These are phyloP conservation scores for Lipomyces yamadae DNA, from an alignment of 805 yeast species.

Conservation along the genomic window DNA sequence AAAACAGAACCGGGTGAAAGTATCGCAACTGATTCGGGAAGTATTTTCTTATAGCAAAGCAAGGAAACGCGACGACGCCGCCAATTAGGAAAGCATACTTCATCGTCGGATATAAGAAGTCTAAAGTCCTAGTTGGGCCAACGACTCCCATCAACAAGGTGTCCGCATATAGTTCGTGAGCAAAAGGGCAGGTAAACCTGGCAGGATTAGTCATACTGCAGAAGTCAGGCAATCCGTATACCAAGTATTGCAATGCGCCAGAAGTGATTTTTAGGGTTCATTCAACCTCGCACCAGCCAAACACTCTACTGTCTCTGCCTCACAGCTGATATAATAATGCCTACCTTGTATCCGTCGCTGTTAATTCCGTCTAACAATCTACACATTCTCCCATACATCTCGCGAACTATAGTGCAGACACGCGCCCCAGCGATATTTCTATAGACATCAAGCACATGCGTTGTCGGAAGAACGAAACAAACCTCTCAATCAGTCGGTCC, in stretches of 20 bases:
- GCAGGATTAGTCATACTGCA: slow-evolving; percentile 53
- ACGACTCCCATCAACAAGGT: slow-evolving; percentile 67
- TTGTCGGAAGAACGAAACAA: background rate
- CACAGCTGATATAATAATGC: too few relatives aligned
- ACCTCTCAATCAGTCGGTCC: background rate
- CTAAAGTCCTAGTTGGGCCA: slow-evolving; percentile 65
- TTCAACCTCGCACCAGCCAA: too few relatives aligned
- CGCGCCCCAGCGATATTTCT: too few relatives aligned
- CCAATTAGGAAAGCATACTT: slow-evolving; percentile 67
- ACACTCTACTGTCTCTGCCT: too few relatives aligned
- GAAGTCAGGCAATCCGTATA: slow-evolving; percentile 43
- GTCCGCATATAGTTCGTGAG: slow-evolving; percentile 57
- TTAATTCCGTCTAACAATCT: too few relatives aligned
- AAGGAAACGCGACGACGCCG: slow-evolving; percentile 51
- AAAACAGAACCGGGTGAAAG: slow-evolving; percentile 69
- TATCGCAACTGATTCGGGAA: slow-evolving; percentile 44
- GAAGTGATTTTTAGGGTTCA: too few relatives aligned
- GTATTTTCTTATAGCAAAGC: slow-evolving; percentile 42
- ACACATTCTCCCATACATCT: too few relatives aligned
- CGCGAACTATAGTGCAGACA: too few relatives aligned
- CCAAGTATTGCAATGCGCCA: slow-evolving; percentile 47
- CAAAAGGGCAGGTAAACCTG: slow-evolving; percentile 55
- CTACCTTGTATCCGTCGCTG: too few relatives aligned
- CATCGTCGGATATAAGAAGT: slow-evolving; percentile 56
- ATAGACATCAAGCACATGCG: too few relatives aligned